These are phyloP conservation scores for Persicaria tinctoria DNA, from an alignment of 148 eudicot species.

Conservation along the genomic window DNA sequence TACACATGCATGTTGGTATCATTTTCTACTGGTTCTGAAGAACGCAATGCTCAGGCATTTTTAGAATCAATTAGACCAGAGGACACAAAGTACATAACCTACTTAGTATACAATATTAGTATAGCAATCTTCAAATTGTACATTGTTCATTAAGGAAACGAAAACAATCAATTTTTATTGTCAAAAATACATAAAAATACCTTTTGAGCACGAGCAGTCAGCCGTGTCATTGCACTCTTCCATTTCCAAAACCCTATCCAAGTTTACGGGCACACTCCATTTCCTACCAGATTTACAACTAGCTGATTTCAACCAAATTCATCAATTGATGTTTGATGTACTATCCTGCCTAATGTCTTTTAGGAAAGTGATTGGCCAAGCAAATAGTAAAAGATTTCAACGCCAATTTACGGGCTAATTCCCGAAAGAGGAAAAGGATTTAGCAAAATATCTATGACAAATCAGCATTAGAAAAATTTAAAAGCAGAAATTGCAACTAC, in stretches of 20 bases:
- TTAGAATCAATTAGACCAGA: too few relatives aligned
- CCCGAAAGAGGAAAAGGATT: not conserved
- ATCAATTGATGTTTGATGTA: not conserved
- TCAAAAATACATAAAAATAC: too few relatives aligned
- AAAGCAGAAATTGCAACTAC: not conserved
- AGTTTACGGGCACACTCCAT: constrained; percentile 27
- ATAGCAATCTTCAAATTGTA: too few relatives aligned
- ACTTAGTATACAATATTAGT: too few relatives aligned
- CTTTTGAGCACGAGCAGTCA: constrained; percentile 78
- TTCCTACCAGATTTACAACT: not conserved
- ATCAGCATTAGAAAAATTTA: not conserved
- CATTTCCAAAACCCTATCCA: constrained; percentile 71
- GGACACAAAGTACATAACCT: too few relatives aligned
- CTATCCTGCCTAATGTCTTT: not conserved
- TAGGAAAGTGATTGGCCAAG: not conserved
- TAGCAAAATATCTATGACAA: not conserved
- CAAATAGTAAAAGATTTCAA: not conserved
- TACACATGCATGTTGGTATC: too few relatives aligned
- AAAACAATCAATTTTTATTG: too few relatives aligned
- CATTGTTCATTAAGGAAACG: too few relatives aligned
- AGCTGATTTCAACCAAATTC: not conserved
- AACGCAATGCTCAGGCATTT: too few relatives aligned
- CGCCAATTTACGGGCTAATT: not conserved
- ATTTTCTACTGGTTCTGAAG: too few relatives aligned
- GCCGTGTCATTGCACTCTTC: constrained; percentile 77